These are phyloP conservation scores for Microsporum ferrugineum DNA, from an alignment of 2,329 filamentous ascomycete species.

Conservation along the genomic window DNA sequence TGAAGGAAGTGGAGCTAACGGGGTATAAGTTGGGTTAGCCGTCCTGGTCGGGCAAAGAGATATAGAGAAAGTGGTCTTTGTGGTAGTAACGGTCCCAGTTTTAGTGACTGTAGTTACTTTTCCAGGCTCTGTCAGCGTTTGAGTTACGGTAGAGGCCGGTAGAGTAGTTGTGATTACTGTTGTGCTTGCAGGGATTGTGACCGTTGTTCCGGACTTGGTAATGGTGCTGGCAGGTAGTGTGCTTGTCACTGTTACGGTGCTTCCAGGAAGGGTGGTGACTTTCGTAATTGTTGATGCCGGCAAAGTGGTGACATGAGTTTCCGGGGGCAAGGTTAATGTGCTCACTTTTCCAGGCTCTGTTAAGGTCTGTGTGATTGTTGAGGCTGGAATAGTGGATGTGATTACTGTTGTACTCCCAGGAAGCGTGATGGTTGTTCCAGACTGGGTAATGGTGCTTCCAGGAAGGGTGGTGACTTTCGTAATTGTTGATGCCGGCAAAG, in stretches of 20 bases:
- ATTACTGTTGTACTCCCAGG: conserved; percentile 13
- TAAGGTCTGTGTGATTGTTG: neutral
- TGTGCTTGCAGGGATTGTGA: conserved; percentile 11
- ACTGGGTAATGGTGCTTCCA: conserved; percentile 9
- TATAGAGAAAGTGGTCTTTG: conserved; percentile 10
- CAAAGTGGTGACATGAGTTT: conserved; percentile 6
- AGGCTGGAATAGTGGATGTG: conserved; percentile 9
- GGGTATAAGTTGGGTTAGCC: conserved; percentile 24
- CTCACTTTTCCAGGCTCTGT: neutral
- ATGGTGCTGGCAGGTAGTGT: conserved; percentile 16
- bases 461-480: neutral
- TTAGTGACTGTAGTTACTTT: conserved; percentile 9
- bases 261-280: neutral
- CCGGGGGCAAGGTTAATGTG: conserved; percentile 1
- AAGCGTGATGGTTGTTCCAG: conserved; percentile 12
- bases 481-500: conserved; percentile 9
- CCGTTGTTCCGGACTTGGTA: conserved; percentile 9
- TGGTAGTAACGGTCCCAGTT: conserved; percentile 10
- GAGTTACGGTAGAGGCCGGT: neutral
- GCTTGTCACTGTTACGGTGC: conserved; percentile 9
- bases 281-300: conserved; percentile 6
- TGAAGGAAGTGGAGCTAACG: conserved; percentile 17
- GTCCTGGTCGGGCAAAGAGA: conserved; percentile 23
- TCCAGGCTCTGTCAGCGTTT: conserved; percentile 1
- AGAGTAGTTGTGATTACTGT: conserved; percentile 14